Evolutionary conservation across 2,329 filamentous ascomycete genomes (phyloP).

Genomic region (Pleoardoris graminearum): DNA sequence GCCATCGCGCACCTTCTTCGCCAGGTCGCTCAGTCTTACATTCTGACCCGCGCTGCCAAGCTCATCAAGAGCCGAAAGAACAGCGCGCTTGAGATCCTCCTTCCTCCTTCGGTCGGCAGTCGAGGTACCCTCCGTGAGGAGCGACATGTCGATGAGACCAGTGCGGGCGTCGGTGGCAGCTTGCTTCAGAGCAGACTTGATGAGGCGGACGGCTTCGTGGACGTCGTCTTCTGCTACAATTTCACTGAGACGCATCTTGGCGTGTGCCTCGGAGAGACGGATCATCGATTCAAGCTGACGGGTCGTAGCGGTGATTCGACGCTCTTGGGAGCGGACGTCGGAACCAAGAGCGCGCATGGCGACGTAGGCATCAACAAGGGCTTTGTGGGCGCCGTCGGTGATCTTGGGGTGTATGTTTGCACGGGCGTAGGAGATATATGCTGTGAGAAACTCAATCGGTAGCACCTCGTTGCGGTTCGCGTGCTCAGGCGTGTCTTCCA

Average conservation of each 20-base stretch:
- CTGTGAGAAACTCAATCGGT: slow-evolving; percentile 91
- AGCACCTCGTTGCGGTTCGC: slow-evolving; percentile 74
- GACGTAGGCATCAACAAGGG: slow-evolving; percentile 85
- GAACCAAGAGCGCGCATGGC: slow-evolving; percentile 89
- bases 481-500: slow-evolving; percentile 91
- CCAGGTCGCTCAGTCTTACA: slow-evolving; percentile 78
- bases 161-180: slow-evolving; percentile 91
- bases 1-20: slow-evolving; percentile 68
- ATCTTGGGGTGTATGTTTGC: slow-evolving; percentile 81
- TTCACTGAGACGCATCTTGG: slow-evolving; percentile 87
- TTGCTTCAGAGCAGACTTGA: slow-evolving; percentile 92
- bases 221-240: slow-evolving; percentile 83
- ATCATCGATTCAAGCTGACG: slow-evolving; percentile 98
- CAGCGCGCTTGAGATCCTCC: slow-evolving; percentile 80
- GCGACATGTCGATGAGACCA: slow-evolving; percentile 93
- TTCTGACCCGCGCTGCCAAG: slow-evolving; percentile 63
- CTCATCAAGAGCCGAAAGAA: slow-evolving; percentile 77
- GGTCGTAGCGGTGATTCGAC: slow-evolving; percentile 96
- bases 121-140: slow-evolving; percentile 92
- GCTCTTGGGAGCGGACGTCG: slow-evolving; percentile 75
- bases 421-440: slow-evolving; percentile 96
- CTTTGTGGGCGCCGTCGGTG: slow-evolving; percentile 76
- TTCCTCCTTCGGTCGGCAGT: slow-evolving; percentile 81
- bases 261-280: slow-evolving; percentile 91
- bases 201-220: slow-evolving; percentile 85